Evolutionary conservation across 148 eudicot species (phyloP).

Genomic region (Cornus kousa): DNA sequence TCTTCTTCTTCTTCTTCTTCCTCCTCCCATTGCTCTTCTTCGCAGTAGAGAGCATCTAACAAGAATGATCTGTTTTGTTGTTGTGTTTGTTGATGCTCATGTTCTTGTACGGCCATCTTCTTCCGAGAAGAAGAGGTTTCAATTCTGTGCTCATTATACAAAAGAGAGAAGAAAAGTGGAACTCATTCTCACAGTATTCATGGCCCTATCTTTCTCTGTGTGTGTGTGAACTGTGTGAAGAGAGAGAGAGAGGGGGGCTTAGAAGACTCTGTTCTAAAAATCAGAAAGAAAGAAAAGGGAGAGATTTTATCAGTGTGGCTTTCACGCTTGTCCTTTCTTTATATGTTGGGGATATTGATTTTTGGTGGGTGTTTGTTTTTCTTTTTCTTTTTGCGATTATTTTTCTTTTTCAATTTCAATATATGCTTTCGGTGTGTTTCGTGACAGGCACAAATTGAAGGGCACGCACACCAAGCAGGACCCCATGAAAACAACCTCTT

Average conservation of each 20-base stretch:
- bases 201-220: slow-evolving; percentile 21
- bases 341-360: slow-evolving; percentile 13
- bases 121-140: slow-evolving; percentile 19
- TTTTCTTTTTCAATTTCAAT: neutral
- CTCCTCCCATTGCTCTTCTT: slow-evolving; percentile 52
- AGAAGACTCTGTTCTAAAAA: slow-evolving; percentile 21
- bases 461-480: slow-evolving; percentile 23
- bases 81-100: slow-evolving; percentile 20
- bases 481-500: slow-evolving; percentile 24
- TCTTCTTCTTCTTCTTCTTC: slow-evolving; percentile 22
- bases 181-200: slow-evolving; percentile 12
- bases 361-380: slow-evolving; percentile 8
- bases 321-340: slow-evolving; percentile 59
- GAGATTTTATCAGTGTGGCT: slow-evolving; percentile 40
- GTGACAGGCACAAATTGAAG: slow-evolving; percentile 12
- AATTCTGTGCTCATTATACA: slow-evolving; percentile 23
- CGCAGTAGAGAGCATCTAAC: slow-evolving; percentile 66
- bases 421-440: slow-evolving; percentile 14
- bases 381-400: neutral
- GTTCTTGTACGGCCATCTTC: slow-evolving; percentile 33
- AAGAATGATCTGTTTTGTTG: slow-evolving; percentile 28
- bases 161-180: slow-evolving; percentile 20
- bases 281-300: slow-evolving; percentile 24
- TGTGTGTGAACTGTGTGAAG: slow-evolving; percentile 23
- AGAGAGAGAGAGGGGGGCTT: slow-evolving; percentile 14